Base-by-base conservation (phyloP, 805 yeast genomes). In the Yarrowia sp. region DNA sequence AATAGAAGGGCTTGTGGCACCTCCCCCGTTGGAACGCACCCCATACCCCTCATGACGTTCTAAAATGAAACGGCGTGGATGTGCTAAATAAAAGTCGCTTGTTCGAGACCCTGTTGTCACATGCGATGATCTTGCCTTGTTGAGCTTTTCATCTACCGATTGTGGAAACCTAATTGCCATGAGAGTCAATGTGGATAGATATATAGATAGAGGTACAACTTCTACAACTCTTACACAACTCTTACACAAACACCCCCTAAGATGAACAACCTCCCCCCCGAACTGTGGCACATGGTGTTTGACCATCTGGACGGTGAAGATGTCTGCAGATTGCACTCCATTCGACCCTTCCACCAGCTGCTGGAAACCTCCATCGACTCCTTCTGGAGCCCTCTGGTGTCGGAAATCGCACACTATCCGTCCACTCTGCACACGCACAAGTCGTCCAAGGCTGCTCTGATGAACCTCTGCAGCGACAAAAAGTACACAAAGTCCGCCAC, bases 101-200 rank as follows among this genome's bases (percentile, higher is more conserved):
- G 38, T 33, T 15, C 15, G 17, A 33, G 55, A 33, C 39, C 55
- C 44, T 39, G 46, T 24, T 55, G 61, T 55, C 61, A 55, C 61
- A 55, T 55, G 61, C 61, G 46, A 39, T 9, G 38, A 55, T 55
- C 46, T 20, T 39, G 34, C 61, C 61, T 39, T 55, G 61, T 55
- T 53, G 60, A 19, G 43, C 40, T 30, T 5, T 19, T 24, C 5
- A 9, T 47, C 9, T 2, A n/a, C 24, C 13, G 52, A 46, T 47
- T 47, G 8, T 30, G 56, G 17, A 52, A 52, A 52, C 56, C 17
- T 49, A 33, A 39, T n/a, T 9, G 53, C 14, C 3, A 15, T n/a
- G n/a, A 24, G 30, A 5, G 30, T 24, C n/a, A 24, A 20, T 14
- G 34, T 8, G 7, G 5, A 19, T 17, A 14, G 8, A 47, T 30